Evolutionary conservation across 1,284 basidiomycete genomes (phyloP), one percentile per base, ranked within the genome.

Genomic region (Naganishia cerealis): DNA sequence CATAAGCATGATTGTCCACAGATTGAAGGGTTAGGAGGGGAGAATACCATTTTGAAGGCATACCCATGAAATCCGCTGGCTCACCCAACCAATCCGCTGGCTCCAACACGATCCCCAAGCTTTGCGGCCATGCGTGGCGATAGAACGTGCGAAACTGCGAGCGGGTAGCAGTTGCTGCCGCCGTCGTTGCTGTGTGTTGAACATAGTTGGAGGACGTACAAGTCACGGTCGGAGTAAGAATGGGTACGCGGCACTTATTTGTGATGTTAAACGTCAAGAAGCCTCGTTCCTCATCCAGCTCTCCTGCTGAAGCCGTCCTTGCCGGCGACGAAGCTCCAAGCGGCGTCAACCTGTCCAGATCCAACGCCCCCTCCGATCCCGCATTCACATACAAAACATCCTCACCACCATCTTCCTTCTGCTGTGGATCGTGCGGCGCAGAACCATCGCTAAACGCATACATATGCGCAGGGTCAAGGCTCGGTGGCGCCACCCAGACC

Each of bases 81-180:
- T 91, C 40, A 97, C 82, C 93, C 94, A 97, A n/a, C 97, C 85
- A 73, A 79, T 96, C 94, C 0, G 93, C 94, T 0, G 91, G 87
- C 56, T 84, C 81, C 1, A 97, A 83, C 1, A 87, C 87, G 21
- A 85, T 85, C 69, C 84, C 84, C 78, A 85, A 82, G 5, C 91
- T 88, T n/a, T 81, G 68, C 2, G 87, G 87, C n/a, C 85, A 84
- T 36, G 88, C 90, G 1, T 85, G 72, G 16, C 82, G 73, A 78
- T 83, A 83, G 76, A 92, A 92, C 3, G 75, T 6, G 76, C 75
- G 69, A 72, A 76, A 21, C 50, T 38, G 13, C 13, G 36, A 21
- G 26, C 61, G n/a, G 26, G 42, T 16, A 38, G 24, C 38, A 3
- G 48, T 48, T 15, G 46, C n/a, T 8, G 21, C 7, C 10, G n/a